These are phyloP conservation scores for Paraconiothyrium sp. DNA, from an alignment of 2,329 filamentous ascomycete species.

Conservation along the genomic window DNA sequence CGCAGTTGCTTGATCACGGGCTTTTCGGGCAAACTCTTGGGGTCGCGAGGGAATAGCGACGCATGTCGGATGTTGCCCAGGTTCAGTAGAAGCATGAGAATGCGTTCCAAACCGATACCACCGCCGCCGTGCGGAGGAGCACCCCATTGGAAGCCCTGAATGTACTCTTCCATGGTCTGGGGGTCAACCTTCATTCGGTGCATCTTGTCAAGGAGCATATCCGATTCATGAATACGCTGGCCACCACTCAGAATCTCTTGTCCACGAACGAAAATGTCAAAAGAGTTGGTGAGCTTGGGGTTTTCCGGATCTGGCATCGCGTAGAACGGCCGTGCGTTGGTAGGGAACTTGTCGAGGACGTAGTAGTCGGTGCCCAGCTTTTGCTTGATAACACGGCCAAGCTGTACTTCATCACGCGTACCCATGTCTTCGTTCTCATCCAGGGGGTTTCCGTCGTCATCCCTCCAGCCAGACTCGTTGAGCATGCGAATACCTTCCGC, in stretches of 20 bases:
- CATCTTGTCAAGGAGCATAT: conserved; percentile 81
- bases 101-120: conserved; percentile 87
- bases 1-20: conserved; percentile 72
- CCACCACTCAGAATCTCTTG: conserved; percentile 94
- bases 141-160: conserved; percentile 87
- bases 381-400: conserved; percentile 85
- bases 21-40: conserved; percentile 81
- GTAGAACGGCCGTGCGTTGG: conserved; percentile 86
- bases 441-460: conserved; percentile 77
- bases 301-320: conserved; percentile 84
- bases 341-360: conserved; percentile 91
- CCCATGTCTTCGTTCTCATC: conserved; percentile 81
- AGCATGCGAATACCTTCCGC: conserved; percentile 81
- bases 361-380: conserved; percentile 92
- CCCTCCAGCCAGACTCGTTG: conserved; percentile 77
- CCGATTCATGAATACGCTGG: conserved; percentile 87
- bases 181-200: conserved; percentile 77
- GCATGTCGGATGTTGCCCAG: conserved; percentile 90
- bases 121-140: conserved; percentile 90
- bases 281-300: conserved; percentile 82
- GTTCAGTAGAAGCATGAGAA: conserved; percentile 85
- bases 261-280: conserved; percentile 92
- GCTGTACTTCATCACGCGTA: conserved; percentile 85
- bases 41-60: conserved; percentile 87
- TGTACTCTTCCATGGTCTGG: conserved; percentile 87